Evolutionary conservation across 768 basidiomycete species (phyloP).

Genomic region (Dendrothele bispora): DNA sequence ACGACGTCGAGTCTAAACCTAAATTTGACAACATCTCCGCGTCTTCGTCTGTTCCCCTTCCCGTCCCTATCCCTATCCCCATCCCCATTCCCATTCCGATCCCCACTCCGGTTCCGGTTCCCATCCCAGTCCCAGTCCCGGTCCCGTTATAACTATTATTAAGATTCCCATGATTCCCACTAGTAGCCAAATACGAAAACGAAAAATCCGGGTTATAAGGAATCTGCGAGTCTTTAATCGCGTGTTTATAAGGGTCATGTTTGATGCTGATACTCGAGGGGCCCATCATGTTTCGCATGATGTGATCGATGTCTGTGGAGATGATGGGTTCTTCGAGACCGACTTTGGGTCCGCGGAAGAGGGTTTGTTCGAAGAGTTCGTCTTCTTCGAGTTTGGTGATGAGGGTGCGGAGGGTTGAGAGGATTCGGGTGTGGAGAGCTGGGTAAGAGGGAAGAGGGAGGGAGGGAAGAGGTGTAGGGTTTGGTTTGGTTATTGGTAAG

Average conservation of each 20-base stretch:
- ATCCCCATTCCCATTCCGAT: too few species aligned
- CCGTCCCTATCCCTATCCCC: too few species aligned
- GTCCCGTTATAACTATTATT: neutral
- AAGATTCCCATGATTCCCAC: neutral
- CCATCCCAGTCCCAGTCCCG: too few species aligned
- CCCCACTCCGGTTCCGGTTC: too few species aligned
- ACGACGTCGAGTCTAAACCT: conserved; percentile 5
- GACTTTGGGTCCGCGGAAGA: conserved; percentile 47
- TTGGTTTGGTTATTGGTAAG: neutral
- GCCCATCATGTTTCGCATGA: conserved; percentile 57
- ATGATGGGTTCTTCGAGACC: conserved; percentile 41
- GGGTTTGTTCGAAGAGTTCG: conserved; percentile 47
- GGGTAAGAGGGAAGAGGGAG: neutral
- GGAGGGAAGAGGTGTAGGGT: neutral
- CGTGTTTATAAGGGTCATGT: too few species aligned
- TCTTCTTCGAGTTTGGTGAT: conserved; percentile 46
- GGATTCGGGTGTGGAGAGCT: conserved; percentile 36
- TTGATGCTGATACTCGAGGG: too few species aligned
- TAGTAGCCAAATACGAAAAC: neutral
- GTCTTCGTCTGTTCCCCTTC: neutral
- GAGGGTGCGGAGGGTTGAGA: conserved; percentile 34
- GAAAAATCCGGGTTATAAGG: neutral
- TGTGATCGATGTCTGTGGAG: conserved; percentile 45
- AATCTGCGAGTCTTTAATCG: neutral
- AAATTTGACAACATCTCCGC: conserved; percentile 8